Evolutionary conservation across 257 asterid species (phyloP).

Genomic region (Voacanga thouarsii): DNA sequence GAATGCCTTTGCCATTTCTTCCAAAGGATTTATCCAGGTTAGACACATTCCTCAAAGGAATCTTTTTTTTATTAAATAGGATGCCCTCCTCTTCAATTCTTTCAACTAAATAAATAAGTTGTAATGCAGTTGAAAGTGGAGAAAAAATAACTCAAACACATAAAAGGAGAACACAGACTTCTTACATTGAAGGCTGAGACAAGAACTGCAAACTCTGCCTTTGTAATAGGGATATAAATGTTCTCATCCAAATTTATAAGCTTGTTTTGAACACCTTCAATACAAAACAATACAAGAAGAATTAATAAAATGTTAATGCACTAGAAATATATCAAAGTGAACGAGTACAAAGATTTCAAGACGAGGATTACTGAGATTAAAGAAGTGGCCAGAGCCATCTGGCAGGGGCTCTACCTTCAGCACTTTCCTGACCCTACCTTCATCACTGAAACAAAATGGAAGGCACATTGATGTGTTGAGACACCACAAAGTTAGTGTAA

Average conservation of each 20-base stretch:
- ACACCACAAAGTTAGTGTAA: background rate
- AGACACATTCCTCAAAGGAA: background rate
- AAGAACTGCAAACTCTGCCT: constrained; percentile 86
- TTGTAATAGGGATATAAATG: constrained; percentile 81
- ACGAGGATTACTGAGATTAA: constrained; percentile 73
- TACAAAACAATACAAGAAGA: constrained; percentile 24
- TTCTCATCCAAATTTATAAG: constrained; percentile 74
- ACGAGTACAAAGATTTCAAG: background rate
- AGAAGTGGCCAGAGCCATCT: constrained; percentile 98
- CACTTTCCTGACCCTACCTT: constrained; percentile 91
- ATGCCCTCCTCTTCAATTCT: background rate
- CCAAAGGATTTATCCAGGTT: background rate
- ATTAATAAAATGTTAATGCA: background rate
- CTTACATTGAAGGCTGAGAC: constrained; percentile 79
- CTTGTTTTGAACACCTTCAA: constrained; percentile 94
- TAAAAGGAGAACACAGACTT: constrained; percentile 10
- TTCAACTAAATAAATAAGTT: background rate
- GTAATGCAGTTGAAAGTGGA: background rate
- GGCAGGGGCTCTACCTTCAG: constrained; percentile 97
- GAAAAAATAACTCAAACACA: constrained; percentile 6
- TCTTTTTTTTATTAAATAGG: background rate
- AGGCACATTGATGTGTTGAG: constrained; percentile 4
- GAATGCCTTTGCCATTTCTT: background rate
- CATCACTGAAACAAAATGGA: constrained; percentile 64
- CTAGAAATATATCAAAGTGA: background rate